These are phyloP conservation scores for Betula pendula DNA, from an alignment of 306 rosid genomes.

Conservation along the genomic window DNA sequence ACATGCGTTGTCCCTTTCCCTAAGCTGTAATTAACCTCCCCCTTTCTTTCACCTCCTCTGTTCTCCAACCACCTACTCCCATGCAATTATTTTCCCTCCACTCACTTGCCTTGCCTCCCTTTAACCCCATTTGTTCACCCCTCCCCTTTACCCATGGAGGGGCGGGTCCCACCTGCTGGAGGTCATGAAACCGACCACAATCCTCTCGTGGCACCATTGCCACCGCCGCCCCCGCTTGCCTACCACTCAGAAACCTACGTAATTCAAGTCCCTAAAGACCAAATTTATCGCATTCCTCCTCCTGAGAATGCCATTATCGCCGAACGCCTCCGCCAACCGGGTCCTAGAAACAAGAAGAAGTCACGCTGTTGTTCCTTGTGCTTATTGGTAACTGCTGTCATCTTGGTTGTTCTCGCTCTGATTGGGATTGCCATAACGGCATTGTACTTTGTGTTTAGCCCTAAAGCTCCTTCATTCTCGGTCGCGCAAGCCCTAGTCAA, in stretches of 20 bases:
- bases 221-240: background rate
- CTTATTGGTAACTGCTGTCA: background rate
- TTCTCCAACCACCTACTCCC: slow-evolving; percentile 7
- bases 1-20: slow-evolving; percentile 3
- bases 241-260: slow-evolving; percentile 37
- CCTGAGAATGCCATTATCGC: slow-evolving; percentile 47
- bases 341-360: background rate
- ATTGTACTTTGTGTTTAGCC: slow-evolving; percentile 33
- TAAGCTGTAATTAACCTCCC: background rate
- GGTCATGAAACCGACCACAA: background rate
- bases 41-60: background rate
- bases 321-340: slow-evolving; percentile 25
- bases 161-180: slow-evolving; percentile 27
- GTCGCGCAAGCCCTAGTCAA: slow-evolving; percentile 16
- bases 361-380: slow-evolving; percentile 10
- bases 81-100: slow-evolving; percentile 15
- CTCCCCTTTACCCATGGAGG: slow-evolving; percentile 47
- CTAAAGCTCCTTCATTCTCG: slow-evolving; percentile 36
- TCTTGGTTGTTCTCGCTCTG: slow-evolving; percentile 15
- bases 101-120: slow-evolving; percentile 1
- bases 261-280: slow-evolving; percentile 66
- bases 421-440: slow-evolving; percentile 13
- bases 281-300: slow-evolving; percentile 62
- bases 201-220: background rate
- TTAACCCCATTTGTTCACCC: slow-evolving; percentile 18